phyloP scores from a whole-genome alignment of 108 stramenopile genomes.

The Fragilaria crotonensis region DNA sequence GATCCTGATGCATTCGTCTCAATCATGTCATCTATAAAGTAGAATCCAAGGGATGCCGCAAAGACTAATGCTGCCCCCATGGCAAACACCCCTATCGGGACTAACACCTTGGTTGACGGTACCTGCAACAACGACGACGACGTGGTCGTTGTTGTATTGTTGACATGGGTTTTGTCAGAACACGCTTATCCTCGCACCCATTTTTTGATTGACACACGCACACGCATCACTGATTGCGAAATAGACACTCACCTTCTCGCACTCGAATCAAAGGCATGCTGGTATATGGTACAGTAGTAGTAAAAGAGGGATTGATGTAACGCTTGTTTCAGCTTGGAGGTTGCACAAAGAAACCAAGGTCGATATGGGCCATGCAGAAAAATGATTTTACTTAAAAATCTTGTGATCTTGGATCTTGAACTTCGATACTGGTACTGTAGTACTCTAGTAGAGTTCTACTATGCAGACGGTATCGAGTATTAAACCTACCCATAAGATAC shows the following conservation, averaged over 20 bases:
- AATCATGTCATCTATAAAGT: conserved; percentile 38
- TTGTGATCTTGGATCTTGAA: too few relatives aligned
- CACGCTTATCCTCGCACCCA: neutral
- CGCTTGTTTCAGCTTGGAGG: too few relatives aligned
- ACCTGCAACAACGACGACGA: neutral
- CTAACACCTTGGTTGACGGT: neutral
- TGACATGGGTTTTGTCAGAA: neutral
- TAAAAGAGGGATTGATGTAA: too few relatives aligned
- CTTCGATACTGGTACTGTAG: too few relatives aligned
- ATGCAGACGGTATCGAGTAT: too few relatives aligned
- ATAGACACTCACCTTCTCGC: neutral
- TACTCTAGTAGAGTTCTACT: too few relatives aligned
- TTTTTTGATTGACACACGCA: neutral
- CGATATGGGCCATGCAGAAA: too few relatives aligned
- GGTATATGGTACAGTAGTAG: too few relatives aligned
- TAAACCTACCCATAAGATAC: too few relatives aligned
- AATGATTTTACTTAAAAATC: too few relatives aligned
- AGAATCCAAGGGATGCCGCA: conserved; percentile 21
- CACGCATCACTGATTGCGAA: neutral
- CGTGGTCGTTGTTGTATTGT: neutral
- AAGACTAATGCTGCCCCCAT: neutral
- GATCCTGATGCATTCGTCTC: conserved; percentile 15
- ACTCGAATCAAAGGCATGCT: neutral
- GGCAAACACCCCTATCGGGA: neutral
- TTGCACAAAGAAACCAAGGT: too few relatives aligned